phyloP scores from a whole-genome alignment of 2,329 filamentous ascomycete genomes.

The Elsinoe australis region DNA sequence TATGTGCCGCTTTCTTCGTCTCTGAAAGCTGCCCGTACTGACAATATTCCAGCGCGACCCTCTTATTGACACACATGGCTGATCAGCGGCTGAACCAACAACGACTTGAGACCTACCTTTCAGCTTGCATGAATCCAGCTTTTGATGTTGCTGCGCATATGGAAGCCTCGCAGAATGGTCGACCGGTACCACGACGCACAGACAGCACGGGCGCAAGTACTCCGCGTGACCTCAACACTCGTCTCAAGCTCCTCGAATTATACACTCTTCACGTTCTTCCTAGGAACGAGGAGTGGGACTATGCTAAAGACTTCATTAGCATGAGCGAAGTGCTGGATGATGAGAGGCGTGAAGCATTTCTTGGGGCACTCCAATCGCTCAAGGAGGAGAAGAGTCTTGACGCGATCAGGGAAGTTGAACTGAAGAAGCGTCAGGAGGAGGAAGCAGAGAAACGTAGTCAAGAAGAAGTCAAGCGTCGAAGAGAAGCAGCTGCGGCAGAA shows the following conservation, averaged over 20 bases:
- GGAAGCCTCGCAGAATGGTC: constrained; percentile 34
- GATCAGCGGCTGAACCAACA: constrained; percentile 79
- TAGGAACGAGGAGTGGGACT: constrained; percentile 91
- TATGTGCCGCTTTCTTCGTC: constrained; percentile 39
- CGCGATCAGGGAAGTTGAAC: constrained; percentile 55
- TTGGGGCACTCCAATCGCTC: constrained; percentile 74
- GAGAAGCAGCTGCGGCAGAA: constrained; percentile 35
- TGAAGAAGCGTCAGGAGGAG: constrained; percentile 53
- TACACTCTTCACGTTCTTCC: constrained; percentile 94
- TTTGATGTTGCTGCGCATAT: constrained; percentile 63
- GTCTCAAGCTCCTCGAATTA: constrained; percentile 87
- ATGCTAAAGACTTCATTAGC: constrained; percentile 82
- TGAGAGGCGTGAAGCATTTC: constrained; percentile 79
- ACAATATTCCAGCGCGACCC: constrained; percentile 80
- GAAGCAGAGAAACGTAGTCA: constrained; percentile 39
- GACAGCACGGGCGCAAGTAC: constrained; percentile 53
- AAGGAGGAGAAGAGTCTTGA: constrained; percentile 74
- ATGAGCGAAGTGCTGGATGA: constrained; percentile 84
- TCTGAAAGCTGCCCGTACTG: constrained; percentile 15
- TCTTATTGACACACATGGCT: constrained; percentile 82
- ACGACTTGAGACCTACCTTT: constrained; percentile 80
- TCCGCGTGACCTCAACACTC: constrained; percentile 71
- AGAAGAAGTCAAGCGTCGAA: constrained; percentile 32
- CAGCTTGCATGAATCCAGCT: constrained; percentile 63
- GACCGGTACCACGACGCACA: constrained; percentile 22